These are phyloP conservation scores for Alternaria ventricosa DNA, from an alignment of 2,329 filamentous ascomycete genomes.

Conservation along the genomic window DNA sequence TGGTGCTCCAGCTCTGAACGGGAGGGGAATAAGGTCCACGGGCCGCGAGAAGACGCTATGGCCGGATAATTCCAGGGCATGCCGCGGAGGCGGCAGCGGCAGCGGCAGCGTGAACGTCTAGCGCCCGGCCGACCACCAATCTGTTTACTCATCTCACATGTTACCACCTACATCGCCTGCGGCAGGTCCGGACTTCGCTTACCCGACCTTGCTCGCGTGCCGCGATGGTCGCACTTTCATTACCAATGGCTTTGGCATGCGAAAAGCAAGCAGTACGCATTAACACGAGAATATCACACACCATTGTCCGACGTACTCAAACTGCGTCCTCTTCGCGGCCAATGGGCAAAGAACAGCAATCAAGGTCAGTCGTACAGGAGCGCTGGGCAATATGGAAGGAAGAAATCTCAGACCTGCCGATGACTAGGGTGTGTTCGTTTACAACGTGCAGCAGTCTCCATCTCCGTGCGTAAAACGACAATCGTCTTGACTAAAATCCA, in stretches of 20 bases:
- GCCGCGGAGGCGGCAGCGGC: constrained; percentile 5
- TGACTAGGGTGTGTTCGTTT: background rate
- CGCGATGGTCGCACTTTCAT: background rate
- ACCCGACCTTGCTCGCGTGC: background rate
- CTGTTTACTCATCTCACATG: constrained; percentile 2
- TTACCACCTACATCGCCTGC: background rate
- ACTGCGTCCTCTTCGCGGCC: background rate
- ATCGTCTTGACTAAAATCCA: background rate
- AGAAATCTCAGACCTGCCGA: background rate
- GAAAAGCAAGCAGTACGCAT: background rate
- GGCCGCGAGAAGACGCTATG: constrained; percentile 6
- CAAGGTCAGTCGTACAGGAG: background rate
- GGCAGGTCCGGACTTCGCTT: constrained; percentile 1
- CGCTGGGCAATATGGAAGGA: background rate
- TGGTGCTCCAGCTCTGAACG: background rate
- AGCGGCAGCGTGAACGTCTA: background rate
- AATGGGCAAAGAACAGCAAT: background rate
- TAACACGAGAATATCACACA: background rate
- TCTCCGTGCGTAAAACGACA: constrained; percentile 2
- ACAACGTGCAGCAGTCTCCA: background rate
- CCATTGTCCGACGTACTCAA: background rate
- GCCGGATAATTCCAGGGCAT: constrained; percentile 5
- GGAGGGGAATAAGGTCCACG: constrained; percentile 3
- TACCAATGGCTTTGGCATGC: background rate
- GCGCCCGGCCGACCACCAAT: constrained; percentile 2